Evolutionary conservation across 176 grass and related monocot genomes (phyloP).

Genomic region (Aegilops longissima): DNA sequence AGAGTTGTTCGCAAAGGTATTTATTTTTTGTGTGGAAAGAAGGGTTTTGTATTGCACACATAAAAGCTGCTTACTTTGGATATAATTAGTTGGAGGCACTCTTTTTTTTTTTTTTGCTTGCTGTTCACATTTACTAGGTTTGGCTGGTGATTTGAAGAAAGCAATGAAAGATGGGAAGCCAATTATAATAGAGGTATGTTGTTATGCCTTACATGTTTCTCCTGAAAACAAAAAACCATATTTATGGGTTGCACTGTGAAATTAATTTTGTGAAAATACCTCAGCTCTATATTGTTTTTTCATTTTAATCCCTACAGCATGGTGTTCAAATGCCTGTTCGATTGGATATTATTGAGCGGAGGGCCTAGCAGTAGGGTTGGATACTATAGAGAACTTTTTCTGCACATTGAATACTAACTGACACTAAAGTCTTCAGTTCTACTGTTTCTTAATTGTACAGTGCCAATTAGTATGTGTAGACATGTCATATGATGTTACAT

Average conservation of each 20-base stretch:
- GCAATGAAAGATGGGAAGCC: slow-evolving; percentile 99
- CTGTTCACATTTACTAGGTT: slow-evolving; percentile 47
- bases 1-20: slow-evolving; percentile 98
- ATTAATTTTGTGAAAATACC: not conserved
- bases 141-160: slow-evolving; percentile 99
- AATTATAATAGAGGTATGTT: slow-evolving; percentile 92
- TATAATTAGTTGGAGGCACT: not conserved
- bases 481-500: not conserved
- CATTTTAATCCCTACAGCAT: not conserved
- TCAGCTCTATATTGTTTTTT: not conserved
- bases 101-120: not conserved
- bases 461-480: not conserved
- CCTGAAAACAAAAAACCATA: not conserved
- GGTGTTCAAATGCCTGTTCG: not conserved
- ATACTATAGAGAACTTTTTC: not conserved
- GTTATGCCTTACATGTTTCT: not conserved
- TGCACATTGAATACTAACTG: not conserved
- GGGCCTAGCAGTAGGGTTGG: not conserved
- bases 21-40: not conserved
- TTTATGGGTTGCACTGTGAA: not conserved
- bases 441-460: not conserved
- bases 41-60: not conserved
- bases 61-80: not conserved
- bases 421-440: not conserved
- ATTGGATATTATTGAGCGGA: not conserved